These are phyloP conservation scores for Chalciporus piperatus DNA, from an alignment of 768 basidiomycete species.

Conservation along the genomic window DNA sequence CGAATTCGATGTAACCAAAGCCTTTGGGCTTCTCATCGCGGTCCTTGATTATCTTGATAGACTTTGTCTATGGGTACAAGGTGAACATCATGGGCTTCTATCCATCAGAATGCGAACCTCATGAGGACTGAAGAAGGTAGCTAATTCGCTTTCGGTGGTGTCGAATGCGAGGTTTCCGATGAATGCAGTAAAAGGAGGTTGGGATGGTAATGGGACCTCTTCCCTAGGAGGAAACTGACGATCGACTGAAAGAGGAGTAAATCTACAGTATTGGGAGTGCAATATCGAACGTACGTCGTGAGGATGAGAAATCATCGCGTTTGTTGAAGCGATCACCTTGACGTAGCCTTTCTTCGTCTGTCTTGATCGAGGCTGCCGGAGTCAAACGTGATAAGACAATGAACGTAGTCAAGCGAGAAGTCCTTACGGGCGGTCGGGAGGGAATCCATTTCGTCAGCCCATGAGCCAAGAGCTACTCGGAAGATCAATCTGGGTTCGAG, in stretches of 20 bases:
- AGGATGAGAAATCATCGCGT: constrained; percentile 63
- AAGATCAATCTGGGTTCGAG: constrained; percentile 13
- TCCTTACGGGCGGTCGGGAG: constrained; percentile 91
- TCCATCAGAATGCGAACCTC: constrained; percentile 42
- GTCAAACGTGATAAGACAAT: constrained; percentile 12
- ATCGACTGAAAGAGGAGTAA: constrained; percentile 42
- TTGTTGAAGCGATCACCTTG: constrained; percentile 54
- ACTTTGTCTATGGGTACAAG: constrained; percentile 53
- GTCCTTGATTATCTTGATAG: constrained; percentile 90
- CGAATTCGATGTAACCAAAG: constrained; percentile 96
- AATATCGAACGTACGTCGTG: constrained; percentile 49
- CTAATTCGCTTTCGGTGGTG: constrained; percentile 78
- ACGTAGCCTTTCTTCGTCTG: constrained; percentile 60
- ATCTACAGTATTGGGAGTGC: constrained; percentile 7
- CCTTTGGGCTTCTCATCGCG: constrained; percentile 95
- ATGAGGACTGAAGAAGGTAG: constrained; percentile 69
- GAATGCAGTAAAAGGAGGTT: constrained; percentile 95
- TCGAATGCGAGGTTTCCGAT: constrained; percentile 96
- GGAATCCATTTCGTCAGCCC: constrained; percentile 98
- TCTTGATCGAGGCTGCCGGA: constrained; percentile 60
- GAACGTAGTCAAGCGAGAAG: constrained; percentile 3
- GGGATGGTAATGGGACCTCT: constrained; percentile 93
- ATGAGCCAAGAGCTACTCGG: constrained; percentile 76
- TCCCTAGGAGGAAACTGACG: constrained; percentile 65
- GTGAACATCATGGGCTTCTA: neutral